phyloP scores from a whole-genome alignment of 2,329 filamentous ascomycete species.

The Ophiosphaerella korrae region DNA sequence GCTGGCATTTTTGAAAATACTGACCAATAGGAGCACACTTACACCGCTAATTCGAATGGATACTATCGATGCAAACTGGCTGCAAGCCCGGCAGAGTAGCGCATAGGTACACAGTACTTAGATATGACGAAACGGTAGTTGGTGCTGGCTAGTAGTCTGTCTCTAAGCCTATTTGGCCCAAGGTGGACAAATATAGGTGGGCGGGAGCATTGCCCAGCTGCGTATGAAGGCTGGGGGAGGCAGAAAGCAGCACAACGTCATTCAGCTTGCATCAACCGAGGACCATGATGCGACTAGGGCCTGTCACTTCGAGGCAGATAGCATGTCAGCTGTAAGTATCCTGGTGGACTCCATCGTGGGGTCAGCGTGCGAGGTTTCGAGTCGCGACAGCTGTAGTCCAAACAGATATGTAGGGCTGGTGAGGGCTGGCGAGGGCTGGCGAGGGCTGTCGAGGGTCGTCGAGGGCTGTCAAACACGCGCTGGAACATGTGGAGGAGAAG shows the following conservation, averaged over 20 bases:
- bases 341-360: constrained; percentile 24
- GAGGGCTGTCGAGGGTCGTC: too few species aligned
- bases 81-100: constrained; percentile 25
- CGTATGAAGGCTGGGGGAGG: constrained; percentile 13
- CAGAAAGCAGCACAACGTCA: constrained; percentile 13
- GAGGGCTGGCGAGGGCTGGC: constrained; percentile 3
- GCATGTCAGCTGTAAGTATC: constrained; percentile 25
- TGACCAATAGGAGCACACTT: constrained; percentile 36
- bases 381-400: constrained; percentile 20
- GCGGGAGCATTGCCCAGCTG: background rate
- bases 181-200: constrained; percentile 4
- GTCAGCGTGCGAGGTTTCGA: constrained; percentile 11
- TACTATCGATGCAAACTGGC: constrained; percentile 31
- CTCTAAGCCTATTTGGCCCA: constrained; percentile 3
- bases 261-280: constrained; percentile 10
- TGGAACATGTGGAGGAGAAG: constrained; percentile 5
- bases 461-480: background rate
- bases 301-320: constrained; percentile 7
- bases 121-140: constrained; percentile 30
- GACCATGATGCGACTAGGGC: constrained; percentile 13
- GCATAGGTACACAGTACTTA: constrained; percentile 1
- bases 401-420: constrained; percentile 16
- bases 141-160: constrained; percentile 9
- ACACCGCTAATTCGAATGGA: constrained; percentile 43
- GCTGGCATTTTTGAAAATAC: constrained; percentile 26